Conservation (phyloP, 805 yeast genomes). For the Lachancea meyersii region DNA sequence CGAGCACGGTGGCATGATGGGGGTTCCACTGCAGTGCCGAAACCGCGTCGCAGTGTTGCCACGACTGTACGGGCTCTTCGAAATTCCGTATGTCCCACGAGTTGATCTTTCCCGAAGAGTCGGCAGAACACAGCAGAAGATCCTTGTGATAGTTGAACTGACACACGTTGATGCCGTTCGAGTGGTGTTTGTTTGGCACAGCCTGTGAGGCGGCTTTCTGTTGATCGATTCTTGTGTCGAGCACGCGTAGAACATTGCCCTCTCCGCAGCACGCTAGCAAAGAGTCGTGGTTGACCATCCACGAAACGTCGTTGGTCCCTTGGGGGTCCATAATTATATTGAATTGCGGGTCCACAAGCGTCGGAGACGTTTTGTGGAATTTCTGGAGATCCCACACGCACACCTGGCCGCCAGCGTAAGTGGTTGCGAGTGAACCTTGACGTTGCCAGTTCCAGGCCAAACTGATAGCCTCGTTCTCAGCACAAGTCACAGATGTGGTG, state of each 20-base stretch:
- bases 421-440: constrained; percentile 56
- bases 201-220: constrained; percentile 7
- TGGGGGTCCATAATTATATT: constrained; percentile 28
- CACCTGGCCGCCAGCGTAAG: constrained; percentile 57
- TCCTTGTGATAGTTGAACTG: constrained; percentile 54
- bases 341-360: constrained; percentile 23
- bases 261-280: constrained; percentile 67
- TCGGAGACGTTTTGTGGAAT: constrained; percentile 28
- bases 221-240: constrained; percentile 44
- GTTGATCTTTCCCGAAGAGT: constrained; percentile 46
- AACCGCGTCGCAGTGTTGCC: constrained; percentile 44
- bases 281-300: constrained; percentile 57
- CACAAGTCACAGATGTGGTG: constrained; percentile 11
- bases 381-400: constrained; percentile 61
- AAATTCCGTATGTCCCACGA: constrained; percentile 62
- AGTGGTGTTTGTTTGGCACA: constrained; percentile 9
- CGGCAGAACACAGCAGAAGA: constrained; percentile 62
- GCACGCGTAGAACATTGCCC: constrained; percentile 42
- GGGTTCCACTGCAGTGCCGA: constrained; percentile 75
- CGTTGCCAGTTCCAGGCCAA: constrained; percentile 64
- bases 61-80: constrained; percentile 25
- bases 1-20: constrained; percentile 45
- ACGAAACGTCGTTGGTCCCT: constrained; percentile 68
- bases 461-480: constrained; percentile 54
- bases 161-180: constrained; percentile 48